Conservation (phyloP, 768 basidiomycete genomes). For the Psilocybe cyanescens region DNA sequence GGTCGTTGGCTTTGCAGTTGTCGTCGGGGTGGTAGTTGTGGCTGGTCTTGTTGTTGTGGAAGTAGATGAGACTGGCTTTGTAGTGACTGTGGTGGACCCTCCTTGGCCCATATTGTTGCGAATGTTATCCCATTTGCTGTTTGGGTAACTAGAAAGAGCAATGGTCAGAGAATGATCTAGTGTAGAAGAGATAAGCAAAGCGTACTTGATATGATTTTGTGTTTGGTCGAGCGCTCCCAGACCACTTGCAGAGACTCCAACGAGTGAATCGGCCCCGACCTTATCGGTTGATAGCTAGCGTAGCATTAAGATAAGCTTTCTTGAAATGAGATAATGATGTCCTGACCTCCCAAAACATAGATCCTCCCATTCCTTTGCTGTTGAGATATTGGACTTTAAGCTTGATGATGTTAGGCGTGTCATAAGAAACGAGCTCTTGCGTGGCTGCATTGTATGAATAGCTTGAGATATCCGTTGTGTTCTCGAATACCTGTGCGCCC, state of each 20-base stretch:
- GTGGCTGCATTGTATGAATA: slow-evolving; percentile 78
- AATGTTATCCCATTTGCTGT: slow-evolving; percentile 76
- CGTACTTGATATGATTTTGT: slow-evolving; percentile 64
- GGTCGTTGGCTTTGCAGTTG: slow-evolving; percentile 27
- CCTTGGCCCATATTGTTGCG: slow-evolving; percentile 58
- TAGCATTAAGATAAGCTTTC: background rate
- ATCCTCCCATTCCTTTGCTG: slow-evolving; percentile 61
- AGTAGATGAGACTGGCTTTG: slow-evolving; percentile 15
- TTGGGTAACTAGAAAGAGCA: slow-evolving; percentile 51
- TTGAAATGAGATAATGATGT: background rate
- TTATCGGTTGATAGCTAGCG: slow-evolving; percentile 62
- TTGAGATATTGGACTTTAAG: slow-evolving; percentile 72
- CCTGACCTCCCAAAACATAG: slow-evolving; percentile 75
- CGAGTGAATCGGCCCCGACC: slow-evolving; percentile 59
- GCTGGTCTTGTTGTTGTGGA: background rate
- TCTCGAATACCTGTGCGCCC: slow-evolving; percentile 65
- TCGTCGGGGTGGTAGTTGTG: slow-evolving; percentile 22
- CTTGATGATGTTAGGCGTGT: slow-evolving; percentile 68
- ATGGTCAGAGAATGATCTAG: background rate
- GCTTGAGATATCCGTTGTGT: slow-evolving; percentile 69
- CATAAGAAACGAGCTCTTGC: slow-evolving; percentile 75
- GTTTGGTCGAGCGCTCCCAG: slow-evolving; percentile 64
- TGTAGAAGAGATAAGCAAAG: background rate
- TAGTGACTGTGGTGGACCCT: slow-evolving; percentile 21
- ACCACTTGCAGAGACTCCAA: slow-evolving; percentile 47